Base-by-base conservation (phyloP, 441 rosid genomes). In the Isatis lusitanica region DNA sequence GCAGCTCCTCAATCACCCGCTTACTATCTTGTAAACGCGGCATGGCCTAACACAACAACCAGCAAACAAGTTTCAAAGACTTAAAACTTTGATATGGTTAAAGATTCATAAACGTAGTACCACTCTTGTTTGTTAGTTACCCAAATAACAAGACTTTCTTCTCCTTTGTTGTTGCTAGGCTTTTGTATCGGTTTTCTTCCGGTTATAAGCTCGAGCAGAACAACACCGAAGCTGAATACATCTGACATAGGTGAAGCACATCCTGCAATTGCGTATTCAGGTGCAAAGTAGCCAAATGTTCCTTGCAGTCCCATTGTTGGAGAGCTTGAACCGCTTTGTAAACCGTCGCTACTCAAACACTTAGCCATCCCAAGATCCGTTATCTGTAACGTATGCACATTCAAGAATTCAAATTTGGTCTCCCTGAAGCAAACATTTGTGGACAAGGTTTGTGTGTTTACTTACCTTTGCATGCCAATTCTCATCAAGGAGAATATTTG, bases 361-460 rank as follows among this genome's bases (percentile, higher is more conserved):
- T 94, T 92, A 10, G 99, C 99, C 99, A 94, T 90, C 47, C 99
- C 99, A 78, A 94, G 97, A 80, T 94, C 99, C 26, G 96, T 92
- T 79, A 94, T 92, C 97, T 94, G 88, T 84, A 80, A 69, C 31
- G 55, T 16, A 16, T 39, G 1, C 21, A 53, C 33, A 39, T 59
- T 75, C 13, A 62, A 36, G 15, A 35, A 2, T 26, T 35, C 40
- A 52, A 6, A 18, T 44, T 9, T 60, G 13, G n/a, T 0, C 30
- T 63, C 52, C 44, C 10, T 63, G 11, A 17, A 55, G 17, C 2
- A 30, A 53, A 30, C 6, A 9, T 4, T 16, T 38, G 0, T 7
- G 4, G 31, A 1, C 1, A 66, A 1, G 39, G 40, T 55, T 28
- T 56, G 64, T 68, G 51, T 66, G n/a, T 13, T 26, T 69, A 52